Conservation (phyloP, 1,284 basidiomycete genomes). For the Apiotrichum akiyoshidainum region DNA sequence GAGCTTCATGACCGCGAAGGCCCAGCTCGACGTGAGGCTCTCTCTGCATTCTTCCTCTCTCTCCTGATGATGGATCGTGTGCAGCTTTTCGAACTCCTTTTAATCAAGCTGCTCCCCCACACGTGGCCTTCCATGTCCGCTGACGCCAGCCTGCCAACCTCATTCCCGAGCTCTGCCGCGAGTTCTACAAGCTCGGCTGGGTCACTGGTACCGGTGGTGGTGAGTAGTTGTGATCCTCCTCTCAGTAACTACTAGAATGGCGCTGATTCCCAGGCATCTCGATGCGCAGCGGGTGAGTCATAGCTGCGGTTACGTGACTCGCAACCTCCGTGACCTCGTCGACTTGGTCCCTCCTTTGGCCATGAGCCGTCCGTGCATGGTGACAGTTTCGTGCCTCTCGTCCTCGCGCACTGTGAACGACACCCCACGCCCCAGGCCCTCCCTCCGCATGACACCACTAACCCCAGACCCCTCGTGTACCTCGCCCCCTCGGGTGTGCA, state of each 20-base stretch:
- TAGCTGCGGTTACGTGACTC: neutral
- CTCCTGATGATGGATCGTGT: neutral
- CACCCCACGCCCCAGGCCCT: neutral
- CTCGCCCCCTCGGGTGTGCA: slow-evolving; percentile 84
- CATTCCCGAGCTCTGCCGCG: slow-evolving; percentile 68
- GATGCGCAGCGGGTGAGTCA: slow-evolving; percentile 64
- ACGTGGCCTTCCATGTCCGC: neutral
- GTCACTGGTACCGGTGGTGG: slow-evolving; percentile 59
- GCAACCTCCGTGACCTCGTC: too few relatives aligned
- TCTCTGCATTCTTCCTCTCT: neutral
- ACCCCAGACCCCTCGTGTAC: slow-evolving; percentile 66
- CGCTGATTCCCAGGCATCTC: slow-evolving; percentile 55
- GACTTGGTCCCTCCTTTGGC: too few relatives aligned
- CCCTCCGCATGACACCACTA: neutral
- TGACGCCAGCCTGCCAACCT: slow-evolving; percentile 68
- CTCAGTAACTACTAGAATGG: neutral
- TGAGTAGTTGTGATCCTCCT: slow-evolving; percentile 13
- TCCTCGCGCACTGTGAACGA: neutral
- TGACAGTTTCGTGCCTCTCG: neutral
- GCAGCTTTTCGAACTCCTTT: neutral
- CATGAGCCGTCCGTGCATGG: too few relatives aligned
- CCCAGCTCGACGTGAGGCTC: too few relatives aligned
- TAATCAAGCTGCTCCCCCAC: neutral
- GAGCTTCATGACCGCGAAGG: too few relatives aligned
- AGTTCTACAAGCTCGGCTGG: slow-evolving; percentile 58